These are phyloP conservation scores for Penicillium crystallinum DNA, from an alignment of 495 filamentous ascomycete species.

Conservation along the genomic window DNA sequence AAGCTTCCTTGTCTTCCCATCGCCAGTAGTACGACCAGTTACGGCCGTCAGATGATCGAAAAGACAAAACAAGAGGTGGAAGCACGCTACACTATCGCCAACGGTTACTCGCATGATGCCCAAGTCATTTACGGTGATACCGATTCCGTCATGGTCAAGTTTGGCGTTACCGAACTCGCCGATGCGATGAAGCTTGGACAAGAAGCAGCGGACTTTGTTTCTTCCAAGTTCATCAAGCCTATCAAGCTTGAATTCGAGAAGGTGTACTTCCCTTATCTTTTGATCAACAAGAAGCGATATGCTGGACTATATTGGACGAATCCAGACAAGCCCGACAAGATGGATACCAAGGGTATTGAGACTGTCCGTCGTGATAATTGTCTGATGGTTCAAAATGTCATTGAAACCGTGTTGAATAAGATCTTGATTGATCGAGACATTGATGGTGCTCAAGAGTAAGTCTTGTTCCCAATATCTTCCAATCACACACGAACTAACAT, in stretches of 20 bases:
- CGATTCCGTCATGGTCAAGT: conserved; percentile 99
- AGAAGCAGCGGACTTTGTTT: conserved; percentile 83
- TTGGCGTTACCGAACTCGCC: conserved; percentile 76
- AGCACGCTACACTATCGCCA: conserved; percentile 77
- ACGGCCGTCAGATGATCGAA: conserved; percentile 97
- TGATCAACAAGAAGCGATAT: conserved; percentile 99
- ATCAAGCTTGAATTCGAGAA: conserved; percentile 99
- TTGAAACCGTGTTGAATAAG: conserved; percentile 93
- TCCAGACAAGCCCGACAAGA: conserved; percentile 93
- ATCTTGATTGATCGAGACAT: conserved; percentile 91
- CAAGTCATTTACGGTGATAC: conserved; percentile 98
- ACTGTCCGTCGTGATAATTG: conserved; percentile 97
- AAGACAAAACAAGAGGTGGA: conserved; percentile 94
- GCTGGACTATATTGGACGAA: conserved; percentile 96
- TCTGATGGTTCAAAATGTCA: conserved; percentile 88
- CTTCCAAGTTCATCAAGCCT: conserved; percentile 83
- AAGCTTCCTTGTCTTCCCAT: conserved; percentile 95
- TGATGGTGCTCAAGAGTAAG: conserved; percentile 87
- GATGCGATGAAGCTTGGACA: conserved; percentile 91
- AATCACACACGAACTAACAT: conserved; percentile 15
- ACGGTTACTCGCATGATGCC: conserved; percentile 90
- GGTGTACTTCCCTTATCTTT: conserved; percentile 95
- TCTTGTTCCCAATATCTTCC: conserved; percentile 9
- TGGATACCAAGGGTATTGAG: conserved; percentile 99
- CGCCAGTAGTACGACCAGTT: conserved; percentile 92